Evolutionary conservation across 805 yeast species (phyloP), one percentile per base, ranked within the genome.

Genomic region (Suhomyces faveliae): DNA sequence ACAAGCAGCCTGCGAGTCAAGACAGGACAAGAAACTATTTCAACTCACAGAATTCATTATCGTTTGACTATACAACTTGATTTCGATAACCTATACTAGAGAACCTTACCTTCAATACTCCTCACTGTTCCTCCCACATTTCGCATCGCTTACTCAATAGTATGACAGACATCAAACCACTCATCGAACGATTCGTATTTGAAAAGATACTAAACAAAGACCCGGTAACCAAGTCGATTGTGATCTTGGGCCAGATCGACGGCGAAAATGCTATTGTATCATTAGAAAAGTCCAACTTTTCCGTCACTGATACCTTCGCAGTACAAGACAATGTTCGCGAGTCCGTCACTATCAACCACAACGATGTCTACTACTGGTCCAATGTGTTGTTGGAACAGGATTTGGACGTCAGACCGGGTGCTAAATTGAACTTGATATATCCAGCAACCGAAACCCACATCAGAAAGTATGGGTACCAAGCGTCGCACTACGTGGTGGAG

Each of bases 391-490:
- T 85, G 37, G 55, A 56, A 3, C 84, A 80, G 52, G 70, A 76
- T 42, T 50, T 81, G n/a, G 70, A 68, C 0, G 53, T 56, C 0
- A 56, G 56, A 4, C 88, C 95, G 1, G 76, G 82, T 0, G 84
- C 84, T 12, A 90, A 91, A 59, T 57, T 89, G 47, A 89, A 85
- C 55, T 56, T 92, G 47, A 83, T 92, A 21, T 89, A 80, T 63
- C 99, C 99, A 1, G 98, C 98, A 0, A 86, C 97, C 0, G 83
- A 81, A 42, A 79, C 84, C 3, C 99, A 94, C 62, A 82, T 94
- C 41, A 77, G 76, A 41, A 94, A 94, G 67, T 89, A 80, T 62
- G 73, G 79, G n/a, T 70, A 65, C 11, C 89, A 86, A 55, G 66
- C 66, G n/a, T 57, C 63, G 25, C 89, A 83, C 53, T 66, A 86